Conservation (phyloP, 78 protist genomes). For the Polysphondylium violaceum region DNA sequence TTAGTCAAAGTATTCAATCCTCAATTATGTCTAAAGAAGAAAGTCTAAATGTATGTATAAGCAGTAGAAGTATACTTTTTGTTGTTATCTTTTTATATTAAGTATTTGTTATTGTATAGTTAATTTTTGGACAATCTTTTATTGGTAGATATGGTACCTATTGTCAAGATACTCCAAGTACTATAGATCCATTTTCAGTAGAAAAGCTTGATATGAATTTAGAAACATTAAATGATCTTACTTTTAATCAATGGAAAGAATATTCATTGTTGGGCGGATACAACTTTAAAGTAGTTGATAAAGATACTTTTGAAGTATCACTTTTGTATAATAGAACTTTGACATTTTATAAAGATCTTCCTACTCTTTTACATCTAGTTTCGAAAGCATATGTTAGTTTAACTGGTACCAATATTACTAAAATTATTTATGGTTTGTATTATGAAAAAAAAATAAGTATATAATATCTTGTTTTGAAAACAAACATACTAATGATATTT, state of each 20-base stretch:
- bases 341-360: constrained; percentile 20
- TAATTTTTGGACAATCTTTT: background rate
- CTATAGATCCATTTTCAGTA: background rate
- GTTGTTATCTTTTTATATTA: no score
- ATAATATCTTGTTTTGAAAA: no score
- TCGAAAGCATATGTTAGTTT: background rate
- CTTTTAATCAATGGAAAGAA: constrained; percentile 15
- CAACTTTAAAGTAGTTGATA: constrained; percentile 6
- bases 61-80: no score
- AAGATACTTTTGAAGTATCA: constrained; percentile 4
- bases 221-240: background rate
- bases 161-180: constrained; percentile 30
- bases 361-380: background rate
- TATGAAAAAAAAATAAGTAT: no score
- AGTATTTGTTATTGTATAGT: background rate
- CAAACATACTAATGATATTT: no score
- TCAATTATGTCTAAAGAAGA: no score
- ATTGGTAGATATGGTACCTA: constrained; percentile 16
- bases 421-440: no score
- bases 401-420: background rate
- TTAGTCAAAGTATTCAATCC: background rate
- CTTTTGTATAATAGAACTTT: constrained; percentile 17
- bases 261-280: background rate
- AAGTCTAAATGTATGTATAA: no score
- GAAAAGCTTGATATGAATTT: background rate